phyloP scores from a whole-genome alignment of 2,329 filamentous ascomycete genomes.

The Seiridium cupressi region DNA sequence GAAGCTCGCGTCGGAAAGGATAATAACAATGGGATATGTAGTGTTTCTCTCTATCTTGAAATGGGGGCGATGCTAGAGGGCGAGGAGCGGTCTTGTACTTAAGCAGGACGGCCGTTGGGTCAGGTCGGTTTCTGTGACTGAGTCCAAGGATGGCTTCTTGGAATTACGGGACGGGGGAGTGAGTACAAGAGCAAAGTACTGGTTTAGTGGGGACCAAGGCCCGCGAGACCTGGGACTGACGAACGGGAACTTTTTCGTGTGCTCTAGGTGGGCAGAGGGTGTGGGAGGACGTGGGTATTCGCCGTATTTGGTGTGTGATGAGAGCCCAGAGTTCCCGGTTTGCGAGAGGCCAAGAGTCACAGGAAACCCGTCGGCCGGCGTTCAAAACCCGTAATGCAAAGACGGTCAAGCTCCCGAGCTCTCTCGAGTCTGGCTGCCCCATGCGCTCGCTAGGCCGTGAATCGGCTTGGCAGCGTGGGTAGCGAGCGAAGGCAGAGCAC shows the following conservation, averaged over 20 bases:
- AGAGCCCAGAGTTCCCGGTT: background rate
- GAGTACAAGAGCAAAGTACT: conserved; percentile 6
- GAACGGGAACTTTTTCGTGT: conserved; percentile 6
- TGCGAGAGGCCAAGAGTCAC: background rate
- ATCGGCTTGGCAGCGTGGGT: background rate
- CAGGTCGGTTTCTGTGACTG: conserved; percentile 5
- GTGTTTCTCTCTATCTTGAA: background rate
- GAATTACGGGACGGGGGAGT: conserved; percentile 4
- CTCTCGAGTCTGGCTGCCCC: no score
- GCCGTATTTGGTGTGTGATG: background rate
- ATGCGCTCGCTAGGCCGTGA: background rate
- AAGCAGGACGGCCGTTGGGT: background rate
- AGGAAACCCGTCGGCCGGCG: background rate
- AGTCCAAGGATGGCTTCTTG: conserved; percentile 1
- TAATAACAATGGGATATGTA: conserved; percentile 2
- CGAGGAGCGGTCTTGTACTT: conserved; percentile 8
- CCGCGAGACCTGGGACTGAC: conserved; percentile 8
- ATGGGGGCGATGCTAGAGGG: conserved; percentile 8
- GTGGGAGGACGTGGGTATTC: conserved; percentile 6
- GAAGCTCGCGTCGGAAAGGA: conserved; percentile 2
- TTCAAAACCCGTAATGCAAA: background rate
- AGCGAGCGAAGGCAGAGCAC: background rate
- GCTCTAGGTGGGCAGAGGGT: conserved; percentile 6
- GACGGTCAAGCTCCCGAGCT: no score
- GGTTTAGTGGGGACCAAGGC: conserved; percentile 1